Percentiles rank a stretch among this genome's conserved stretches.
Evolutionary conservation across 2,329 filamentous ascomycete species (phyloP).

Genomic region (Neoscytalidium dimidiatum): DNA sequence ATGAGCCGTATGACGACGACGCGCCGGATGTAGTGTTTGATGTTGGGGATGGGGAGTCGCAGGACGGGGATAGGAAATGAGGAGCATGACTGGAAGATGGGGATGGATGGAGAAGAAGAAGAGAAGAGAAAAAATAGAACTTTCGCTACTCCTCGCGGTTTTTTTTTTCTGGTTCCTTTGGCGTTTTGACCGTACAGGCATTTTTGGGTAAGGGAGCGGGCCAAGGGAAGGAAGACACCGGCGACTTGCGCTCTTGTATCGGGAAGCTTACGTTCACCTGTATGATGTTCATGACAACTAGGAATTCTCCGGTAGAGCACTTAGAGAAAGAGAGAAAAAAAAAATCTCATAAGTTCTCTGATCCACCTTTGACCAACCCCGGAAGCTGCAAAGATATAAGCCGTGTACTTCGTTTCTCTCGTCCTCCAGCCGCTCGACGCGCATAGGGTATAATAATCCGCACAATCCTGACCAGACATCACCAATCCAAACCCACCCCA

Average conservation of each 20-base stretch:
- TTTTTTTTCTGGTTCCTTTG: background rate
- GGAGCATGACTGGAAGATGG: background rate
- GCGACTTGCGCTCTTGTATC: too few relatives aligned
- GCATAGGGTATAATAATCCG: background rate
- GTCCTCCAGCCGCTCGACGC: too few relatives aligned
- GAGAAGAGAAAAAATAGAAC: too few relatives aligned
- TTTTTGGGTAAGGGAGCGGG: background rate
- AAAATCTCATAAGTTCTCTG: background rate
- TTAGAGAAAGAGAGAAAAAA: too few relatives aligned
- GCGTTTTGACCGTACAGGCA: background rate
- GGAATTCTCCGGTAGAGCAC: too few relatives aligned
- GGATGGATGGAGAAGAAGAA: background rate
- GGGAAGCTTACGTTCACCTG: background rate
- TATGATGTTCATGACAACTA: too few relatives aligned
- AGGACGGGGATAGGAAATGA: constrained; percentile 24
- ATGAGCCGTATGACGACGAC: constrained; percentile 42
- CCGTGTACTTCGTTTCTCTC: too few relatives aligned
- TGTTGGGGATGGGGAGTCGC: constrained; percentile 43
- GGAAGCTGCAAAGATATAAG: too few relatives aligned
- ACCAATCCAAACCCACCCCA: background rate
- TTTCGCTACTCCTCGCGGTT: background rate
- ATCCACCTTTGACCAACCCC: too few relatives aligned
- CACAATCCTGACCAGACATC: too few relatives aligned
- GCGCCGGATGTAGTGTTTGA: constrained; percentile 47
- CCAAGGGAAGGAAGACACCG: too few relatives aligned